These are phyloP conservation scores for Emmonsiellopsis sp. DNA, from an alignment of 2,329 filamentous ascomycete species.

Conservation along the genomic window DNA sequence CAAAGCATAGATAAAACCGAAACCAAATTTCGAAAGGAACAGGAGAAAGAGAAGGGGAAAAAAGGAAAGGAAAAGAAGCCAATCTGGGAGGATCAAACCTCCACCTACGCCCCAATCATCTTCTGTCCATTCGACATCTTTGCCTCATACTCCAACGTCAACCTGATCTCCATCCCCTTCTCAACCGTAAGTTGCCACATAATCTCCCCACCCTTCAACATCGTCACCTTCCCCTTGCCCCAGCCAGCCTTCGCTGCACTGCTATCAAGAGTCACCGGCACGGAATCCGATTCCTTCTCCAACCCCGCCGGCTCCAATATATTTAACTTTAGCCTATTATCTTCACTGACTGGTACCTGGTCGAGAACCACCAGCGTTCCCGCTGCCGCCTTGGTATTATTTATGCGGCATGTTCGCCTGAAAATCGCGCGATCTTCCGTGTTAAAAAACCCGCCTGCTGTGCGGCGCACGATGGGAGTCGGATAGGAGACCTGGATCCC, in stretches of 20 bases:
- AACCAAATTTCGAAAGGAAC: not conserved
- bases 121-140: conserved; percentile 37
- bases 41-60: not conserved
- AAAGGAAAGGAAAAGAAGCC: not conserved
- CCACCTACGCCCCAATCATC: conserved; percentile 7
- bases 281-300: conserved; percentile 17
- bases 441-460: conserved; percentile 20
- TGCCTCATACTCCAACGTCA: conserved; percentile 54
- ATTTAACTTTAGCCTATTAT: conserved; percentile 20
- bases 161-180: conserved; percentile 46
- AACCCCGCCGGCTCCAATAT: conserved; percentile 21
- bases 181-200: conserved; percentile 51
- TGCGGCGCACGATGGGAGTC: conserved; percentile 19
- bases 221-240: conserved; percentile 45
- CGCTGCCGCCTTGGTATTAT: conserved; percentile 20
- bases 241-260: conserved; percentile 25
- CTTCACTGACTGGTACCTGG: conserved; percentile 24
- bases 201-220: conserved; percentile 50
- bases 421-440: conserved; percentile 23
- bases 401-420: conserved; percentile 21
- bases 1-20: no score
- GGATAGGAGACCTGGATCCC: conserved; percentile 21
- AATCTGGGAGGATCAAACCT: not conserved
- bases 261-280: conserved; percentile 7
- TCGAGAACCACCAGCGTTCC: conserved; percentile 22